Base-by-base conservation (phyloP, 345 rosid species). In the Camelina hispida region DNA sequence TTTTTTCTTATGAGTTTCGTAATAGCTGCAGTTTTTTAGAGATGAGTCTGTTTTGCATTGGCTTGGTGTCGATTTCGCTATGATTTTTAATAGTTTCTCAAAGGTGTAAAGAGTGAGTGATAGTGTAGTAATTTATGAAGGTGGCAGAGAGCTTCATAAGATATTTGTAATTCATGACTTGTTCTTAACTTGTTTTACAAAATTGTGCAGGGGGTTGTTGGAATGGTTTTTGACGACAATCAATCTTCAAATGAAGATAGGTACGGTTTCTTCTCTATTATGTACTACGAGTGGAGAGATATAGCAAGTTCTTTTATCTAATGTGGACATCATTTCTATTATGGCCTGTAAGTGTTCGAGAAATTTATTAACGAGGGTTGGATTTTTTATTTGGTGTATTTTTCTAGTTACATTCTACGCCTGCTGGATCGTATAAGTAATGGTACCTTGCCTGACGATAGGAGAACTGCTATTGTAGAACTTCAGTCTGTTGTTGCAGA, bases 401-500 rank as follows among this genome's bases (percentile, higher is more conserved):
- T 61, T 47, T 2, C 13, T 73, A 96, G 98, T 77, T 91, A 93
- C 74, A 89, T 93, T 73, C 94, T 91, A 78, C 90, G 97, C n/a
- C 69, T 93, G 78, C 90, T 96, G 4, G 91, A 92, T 74, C 96
- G 97, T 30, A 89, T 96, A 63, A 91, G 90, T 84, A 96, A 87
- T 73, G 96, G 97, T 68, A 82, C 69, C 13, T 79, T 93, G 51
- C 89, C 99, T 17, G 97, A 96, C 71, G 98, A 96, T 80, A 85
- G 99, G 74, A 91, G 98, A 77, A 83, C 69, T 71, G 97, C 99
- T 54, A 85, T 91, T 59, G 76, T 84, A 23, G 98, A 96, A 81
- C 97, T 96, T 69, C 99, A 90, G 84, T 84, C 98, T 75, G 83
- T 93, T 50, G 97, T 93, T 2, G 94, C 88, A 7, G 99, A 93